Conservation (phyloP, 2,329 filamentous ascomycete genomes). For the Dissoconium aciculare region DNA sequence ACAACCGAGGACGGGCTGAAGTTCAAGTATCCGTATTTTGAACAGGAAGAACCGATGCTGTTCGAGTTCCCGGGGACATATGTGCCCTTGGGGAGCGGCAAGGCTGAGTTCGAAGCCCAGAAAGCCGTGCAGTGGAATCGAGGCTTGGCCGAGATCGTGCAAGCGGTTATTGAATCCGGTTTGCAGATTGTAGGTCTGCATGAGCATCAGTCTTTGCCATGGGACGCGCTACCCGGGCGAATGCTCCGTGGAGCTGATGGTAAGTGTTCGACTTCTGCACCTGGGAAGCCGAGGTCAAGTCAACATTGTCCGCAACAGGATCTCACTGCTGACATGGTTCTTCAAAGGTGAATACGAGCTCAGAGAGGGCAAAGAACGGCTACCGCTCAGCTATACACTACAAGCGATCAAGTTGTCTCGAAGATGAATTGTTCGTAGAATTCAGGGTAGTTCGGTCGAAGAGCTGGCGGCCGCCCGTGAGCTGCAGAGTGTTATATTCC, state of each 20-base stretch:
- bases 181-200: constrained; percentile 9
- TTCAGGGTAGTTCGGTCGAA: too few relatives aligned
- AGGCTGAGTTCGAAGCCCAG: constrained; percentile 5
- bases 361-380: constrained; percentile 4
- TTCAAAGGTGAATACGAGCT: constrained; percentile 6
- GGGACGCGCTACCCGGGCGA: constrained; percentile 10
- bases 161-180: constrained; percentile 10
- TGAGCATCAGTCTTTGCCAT: constrained; percentile 13
- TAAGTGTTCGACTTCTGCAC: too few relatives aligned
- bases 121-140: constrained; percentile 13
- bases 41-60: constrained; percentile 6
- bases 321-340: too few relatives aligned
- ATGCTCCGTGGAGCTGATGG: constrained; percentile 8
- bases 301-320: too few relatives aligned
- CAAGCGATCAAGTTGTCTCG: constrained; percentile 4
- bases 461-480: too few relatives aligned
- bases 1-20: constrained; percentile 2
- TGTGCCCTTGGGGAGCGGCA: constrained; percentile 5
- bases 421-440: too few relatives aligned
- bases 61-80: constrained; percentile 7
- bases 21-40: constrained; percentile 12
- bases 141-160: constrained; percentile 12
- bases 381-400: constrained; percentile 9
- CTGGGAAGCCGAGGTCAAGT: too few relatives aligned
- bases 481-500: too few relatives aligned